These are phyloP conservation scores for Trematosphaeria pertusa DNA, from an alignment of 2,329 filamentous ascomycete genomes.

Conservation along the genomic window DNA sequence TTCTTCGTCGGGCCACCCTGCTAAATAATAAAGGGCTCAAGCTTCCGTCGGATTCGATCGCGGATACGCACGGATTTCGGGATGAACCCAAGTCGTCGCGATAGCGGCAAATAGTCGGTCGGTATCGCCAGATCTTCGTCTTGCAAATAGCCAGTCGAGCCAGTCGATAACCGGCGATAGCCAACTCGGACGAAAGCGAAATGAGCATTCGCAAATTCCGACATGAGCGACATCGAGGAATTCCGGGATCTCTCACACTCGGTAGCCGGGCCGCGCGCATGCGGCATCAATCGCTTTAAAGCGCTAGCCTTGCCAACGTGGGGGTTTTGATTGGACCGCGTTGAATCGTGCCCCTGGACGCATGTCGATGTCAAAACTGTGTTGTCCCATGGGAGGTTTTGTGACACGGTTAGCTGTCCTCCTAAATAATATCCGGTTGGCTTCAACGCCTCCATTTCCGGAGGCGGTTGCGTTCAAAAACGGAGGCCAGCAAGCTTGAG, in stretches of 20 bases:
- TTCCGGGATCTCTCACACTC: no score
- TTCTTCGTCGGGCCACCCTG: no score
- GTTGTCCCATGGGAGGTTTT: no score
- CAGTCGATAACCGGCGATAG: constrained; percentile 7
- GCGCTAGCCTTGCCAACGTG: constrained; percentile 16
- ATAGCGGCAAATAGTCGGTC: constrained; percentile 5
- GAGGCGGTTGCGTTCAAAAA: no score
- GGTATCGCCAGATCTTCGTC: no score
- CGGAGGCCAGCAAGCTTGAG: no score
- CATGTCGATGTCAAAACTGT: neutral
- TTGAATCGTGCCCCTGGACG: neutral
- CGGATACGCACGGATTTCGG: neutral
- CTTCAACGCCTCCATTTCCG: no score
- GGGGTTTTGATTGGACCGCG: constrained; percentile 1
- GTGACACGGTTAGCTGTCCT: no score
- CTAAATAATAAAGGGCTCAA: neutral
- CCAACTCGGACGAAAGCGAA: neutral
- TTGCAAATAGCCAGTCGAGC: constrained; percentile 1
- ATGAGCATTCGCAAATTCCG: neutral
- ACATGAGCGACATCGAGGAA: no score
- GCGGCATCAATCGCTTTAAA: constrained; percentile 3
- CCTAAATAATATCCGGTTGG: no score
- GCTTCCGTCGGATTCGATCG: neutral
- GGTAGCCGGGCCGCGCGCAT: no score
- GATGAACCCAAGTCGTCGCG: neutral